A percentile compares a stretch with the other conserved stretches of the same genome.
Conservation (phyloP, 169 alveolate genomes). For the Plasmodium sp. region DNA sequence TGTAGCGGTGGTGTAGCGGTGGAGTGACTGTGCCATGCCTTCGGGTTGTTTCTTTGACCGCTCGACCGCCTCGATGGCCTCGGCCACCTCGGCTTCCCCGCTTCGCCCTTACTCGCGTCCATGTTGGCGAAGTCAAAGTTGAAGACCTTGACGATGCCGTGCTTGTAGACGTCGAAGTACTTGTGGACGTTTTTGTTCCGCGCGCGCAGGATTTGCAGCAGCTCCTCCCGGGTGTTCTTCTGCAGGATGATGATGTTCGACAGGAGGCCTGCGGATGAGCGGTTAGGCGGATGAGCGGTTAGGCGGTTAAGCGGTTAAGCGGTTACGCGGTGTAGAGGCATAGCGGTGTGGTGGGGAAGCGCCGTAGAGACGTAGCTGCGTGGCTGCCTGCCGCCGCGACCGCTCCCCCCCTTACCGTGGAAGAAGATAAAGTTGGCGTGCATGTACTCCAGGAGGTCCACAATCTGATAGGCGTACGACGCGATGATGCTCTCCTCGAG, state of each 20-base stretch:
- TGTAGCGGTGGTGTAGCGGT: background rate
- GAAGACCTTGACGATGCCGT: slow-evolving; percentile 58
- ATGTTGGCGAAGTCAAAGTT: slow-evolving; percentile 62
- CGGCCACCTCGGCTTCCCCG: no score
- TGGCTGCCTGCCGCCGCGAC: background rate
- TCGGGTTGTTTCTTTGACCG: no score
- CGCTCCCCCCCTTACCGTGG: slow-evolving; percentile 32
- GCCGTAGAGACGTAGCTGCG: no score
- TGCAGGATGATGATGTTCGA: slow-evolving; percentile 46
- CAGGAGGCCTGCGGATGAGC: slow-evolving; percentile 2
- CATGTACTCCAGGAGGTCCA: slow-evolving; percentile 62
- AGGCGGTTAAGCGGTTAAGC: no score
- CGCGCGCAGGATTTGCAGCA: slow-evolving; percentile 34
- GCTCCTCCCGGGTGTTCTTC: slow-evolving; percentile 57
- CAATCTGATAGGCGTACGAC: slow-evolving; percentile 52
- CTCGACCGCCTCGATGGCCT: no score
- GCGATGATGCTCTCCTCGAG: slow-evolving; percentile 63
- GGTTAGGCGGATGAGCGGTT: background rate
- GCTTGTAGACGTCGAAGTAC: slow-evolving; percentile 61
- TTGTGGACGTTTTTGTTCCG: slow-evolving; percentile 43
- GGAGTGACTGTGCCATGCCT: background rate
- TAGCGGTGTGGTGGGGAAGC: background rate
- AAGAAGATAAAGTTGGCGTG: slow-evolving; percentile 54
- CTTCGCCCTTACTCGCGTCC: slow-evolving; percentile 28
- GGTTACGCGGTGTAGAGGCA: background rate